Percentiles rank a stretch among this genome's conserved stretches.
These are phyloP conservation scores for Limnanthes douglasii DNA, from an alignment of 345 rosid species.

Conservation along the genomic window DNA sequence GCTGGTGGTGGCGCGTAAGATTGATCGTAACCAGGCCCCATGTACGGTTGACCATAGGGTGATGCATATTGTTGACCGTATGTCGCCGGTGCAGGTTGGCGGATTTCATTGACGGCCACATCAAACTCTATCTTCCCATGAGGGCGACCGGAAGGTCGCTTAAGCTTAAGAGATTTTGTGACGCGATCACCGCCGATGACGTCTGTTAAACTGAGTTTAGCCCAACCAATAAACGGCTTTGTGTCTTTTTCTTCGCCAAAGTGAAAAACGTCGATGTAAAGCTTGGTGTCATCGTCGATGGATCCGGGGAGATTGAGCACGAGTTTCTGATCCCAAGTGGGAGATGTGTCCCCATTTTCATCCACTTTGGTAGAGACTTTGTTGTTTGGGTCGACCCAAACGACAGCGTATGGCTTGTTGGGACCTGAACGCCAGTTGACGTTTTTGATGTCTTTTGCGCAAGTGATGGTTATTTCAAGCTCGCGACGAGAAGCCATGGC, in stretches of 20 bases:
- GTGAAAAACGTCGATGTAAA: conserved; percentile 59
- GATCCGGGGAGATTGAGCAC: conserved; percentile 21
- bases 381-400: conserved; percentile 45
- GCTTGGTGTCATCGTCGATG: conserved; percentile 20
- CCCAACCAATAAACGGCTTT: conserved; percentile 74
- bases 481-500: conserved; percentile 18
- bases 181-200: conserved; percentile 33
- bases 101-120: conserved; percentile 26
- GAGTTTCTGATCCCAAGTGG: conserved; percentile 52
- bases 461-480: conserved; percentile 34
- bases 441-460: conserved; percentile 66
- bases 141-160: conserved; percentile 86
- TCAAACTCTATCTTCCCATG: conserved; percentile 64
- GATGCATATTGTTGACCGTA: conserved; percentile 15
- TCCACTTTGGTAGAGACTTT: conserved; percentile 53
- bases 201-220: conserved; percentile 38
- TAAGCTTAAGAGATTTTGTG: conserved; percentile 30
- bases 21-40: conserved; percentile 8
- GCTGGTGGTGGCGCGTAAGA: conserved; percentile 12
- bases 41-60: conserved; percentile 22
- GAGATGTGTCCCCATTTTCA: conserved; percentile 44
- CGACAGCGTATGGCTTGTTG: conserved; percentile 47
- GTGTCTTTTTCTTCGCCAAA: conserved; percentile 51
- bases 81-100: conserved; percentile 4
- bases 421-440: conserved; percentile 83